phyloP scores from a whole-genome alignment of 345 rosid species.

The Gossypium bickii region DNA sequence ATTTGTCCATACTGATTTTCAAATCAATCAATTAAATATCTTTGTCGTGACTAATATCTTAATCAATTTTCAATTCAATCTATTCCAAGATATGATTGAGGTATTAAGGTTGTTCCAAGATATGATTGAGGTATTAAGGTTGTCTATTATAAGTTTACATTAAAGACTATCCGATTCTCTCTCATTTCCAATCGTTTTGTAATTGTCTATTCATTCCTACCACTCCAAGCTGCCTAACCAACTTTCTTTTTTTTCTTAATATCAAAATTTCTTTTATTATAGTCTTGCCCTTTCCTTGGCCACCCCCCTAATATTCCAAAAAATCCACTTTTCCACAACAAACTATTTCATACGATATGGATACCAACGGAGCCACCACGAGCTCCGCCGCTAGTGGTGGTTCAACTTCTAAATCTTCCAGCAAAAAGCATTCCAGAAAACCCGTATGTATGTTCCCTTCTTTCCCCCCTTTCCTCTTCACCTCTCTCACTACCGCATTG shows the following conservation, averaged over 20 bases:
- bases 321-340: neutral
- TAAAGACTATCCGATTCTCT: too few species aligned
- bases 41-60: rapidly evolving
- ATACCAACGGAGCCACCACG: constrained; percentile 10
- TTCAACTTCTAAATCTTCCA: constrained; percentile 11
- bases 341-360: neutral
- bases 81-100: too few species aligned
- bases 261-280: too few species aligned
- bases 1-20: rapidly evolving
- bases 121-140: neutral
- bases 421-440: constrained; percentile 19
- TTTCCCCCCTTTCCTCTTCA: neutral
- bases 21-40: too few species aligned
- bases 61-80: too few species aligned
- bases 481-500: neutral
- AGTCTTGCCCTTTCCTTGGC: too few species aligned
- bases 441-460: constrained; percentile 6
- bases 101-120: neutral
- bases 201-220: too few species aligned
- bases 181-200: too few species aligned
- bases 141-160: neutral
- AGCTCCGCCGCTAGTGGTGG: constrained; percentile 7
- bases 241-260: too few species aligned
- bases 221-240: too few species aligned
- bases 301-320: too few species aligned